A percentile compares a stretch with the other conserved stretches of the same genome.
Conservation (phyloP, 2,329 filamentous ascomycete genomes). For the Stagonosporopsis rhizophila region DNA sequence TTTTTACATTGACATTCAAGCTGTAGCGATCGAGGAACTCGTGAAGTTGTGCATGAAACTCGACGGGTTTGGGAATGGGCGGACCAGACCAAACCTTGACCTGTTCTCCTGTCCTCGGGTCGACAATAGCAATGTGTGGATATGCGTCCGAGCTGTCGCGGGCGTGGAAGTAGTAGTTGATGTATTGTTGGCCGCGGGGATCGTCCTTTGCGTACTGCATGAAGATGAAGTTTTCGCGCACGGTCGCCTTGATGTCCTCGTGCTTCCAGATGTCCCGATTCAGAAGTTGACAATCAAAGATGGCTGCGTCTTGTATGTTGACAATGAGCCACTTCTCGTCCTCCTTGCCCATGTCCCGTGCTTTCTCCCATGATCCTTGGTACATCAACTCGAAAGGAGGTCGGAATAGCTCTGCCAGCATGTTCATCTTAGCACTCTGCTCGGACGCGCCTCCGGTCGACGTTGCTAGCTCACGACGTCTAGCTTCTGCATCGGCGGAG, state of each 20-base stretch:
- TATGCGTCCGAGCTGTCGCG: conserved; percentile 88
- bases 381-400: conserved; percentile 92
- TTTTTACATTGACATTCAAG: conserved; percentile 84
- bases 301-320: conserved; percentile 90
- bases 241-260: conserved; percentile 74
- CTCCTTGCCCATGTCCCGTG: conserved; percentile 83
- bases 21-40: conserved; percentile 99
- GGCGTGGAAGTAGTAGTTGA: conserved; percentile 86
- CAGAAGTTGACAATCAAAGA: conserved; percentile 92
- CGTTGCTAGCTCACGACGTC: conserved; percentile 62
- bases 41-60: conserved; percentile 89
- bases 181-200: conserved; percentile 76
- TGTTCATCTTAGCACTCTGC: conserved; percentile 71
- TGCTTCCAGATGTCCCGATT: conserved; percentile 98
- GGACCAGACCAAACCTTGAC: conserved; percentile 94
- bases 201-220: conserved; percentile 92
- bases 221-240: conserved; percentile 94
- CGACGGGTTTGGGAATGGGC: conserved; percentile 75
- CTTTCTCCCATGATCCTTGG: conserved; percentile 79
- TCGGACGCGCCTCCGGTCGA: conserved; percentile 72
- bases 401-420: conserved; percentile 89
- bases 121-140: conserved; percentile 93
- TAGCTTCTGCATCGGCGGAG: conserved; percentile 54
- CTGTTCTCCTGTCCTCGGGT: conserved; percentile 94
- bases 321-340: conserved; percentile 93